Evolutionary conservation across 768 basidiomycete genomes (phyloP), one percentile per base, ranked within the genome.

Genomic region (Brasilioporus rufonigricans): DNA sequence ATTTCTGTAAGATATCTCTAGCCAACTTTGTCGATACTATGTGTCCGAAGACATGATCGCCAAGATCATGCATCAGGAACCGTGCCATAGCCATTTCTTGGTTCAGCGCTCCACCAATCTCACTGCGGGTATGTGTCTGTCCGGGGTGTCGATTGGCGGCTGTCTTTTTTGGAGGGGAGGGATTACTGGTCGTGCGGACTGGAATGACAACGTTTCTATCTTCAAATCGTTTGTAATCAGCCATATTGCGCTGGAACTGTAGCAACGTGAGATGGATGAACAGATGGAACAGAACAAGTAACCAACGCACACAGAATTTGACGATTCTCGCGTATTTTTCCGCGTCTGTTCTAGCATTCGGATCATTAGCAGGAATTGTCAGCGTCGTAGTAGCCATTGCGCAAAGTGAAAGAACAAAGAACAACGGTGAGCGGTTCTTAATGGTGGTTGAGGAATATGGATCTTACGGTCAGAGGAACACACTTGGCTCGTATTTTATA

Each of bases 41-140:
- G 4, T 29, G 48, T 1, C 51, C 58, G 1, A 59, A 41, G 1
- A 53, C 36, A 2, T 58, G 58, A 21, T 60, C 56, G 0, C 58
- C 60, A 6, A 62, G 58, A 35, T 64, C 61, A 2, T 57, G 12
- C 32, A 50, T 35, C 14, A 60, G 24, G 18, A 36, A 53, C 4
- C 45, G 58, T 21, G 52, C 58, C 12, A 38, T 40, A 2, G 36
- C 52, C 19, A 60, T 52, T 19, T 62, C 59, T 29, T 48, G 21
- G 3, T 49, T 23, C 6, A 64, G 29, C n/a, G 53, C 56, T 1
- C 11, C 27, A 33, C 53, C 51, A 1, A 63, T 18, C 7, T 16
- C 11, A 4, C 40, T 39, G 12, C 50, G 40, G 0, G 40, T 61
- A 10, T 61, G 40, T 0, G 48, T 13, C 26, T 60, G 51, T 9